Evolutionary conservation across 176 grass and related monocot species (phyloP), one percentile per base, ranked within the genome.

Genomic region (Rhynchospora pubera): DNA sequence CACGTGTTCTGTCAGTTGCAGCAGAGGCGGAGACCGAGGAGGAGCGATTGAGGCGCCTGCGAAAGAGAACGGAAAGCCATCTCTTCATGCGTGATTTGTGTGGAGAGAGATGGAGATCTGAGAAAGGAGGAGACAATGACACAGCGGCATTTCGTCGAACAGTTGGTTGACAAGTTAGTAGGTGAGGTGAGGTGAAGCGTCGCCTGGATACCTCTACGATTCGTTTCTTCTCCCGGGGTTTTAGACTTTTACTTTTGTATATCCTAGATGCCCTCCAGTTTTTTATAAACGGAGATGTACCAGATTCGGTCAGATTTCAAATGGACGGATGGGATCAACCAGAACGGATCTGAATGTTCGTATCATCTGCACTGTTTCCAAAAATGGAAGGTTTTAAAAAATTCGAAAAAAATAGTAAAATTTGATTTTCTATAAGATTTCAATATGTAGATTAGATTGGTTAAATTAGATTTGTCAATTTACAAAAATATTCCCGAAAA

Each of bases 31-130:
- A 7, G 26, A 28, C 7, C 21, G 61, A 7, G 26, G 56, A 10
- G 12, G 61, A 82, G 13, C 68, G 68, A 5, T 6, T 48, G 57
- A 30, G 13, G 4, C 22, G 34, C 50, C 34, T 34, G 30, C 30
- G 67, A 79, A 22, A 59, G 24, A 85, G 84, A 62, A 32, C 45
- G 16, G 84, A 32, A 5, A 85, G 51, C 74, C 42, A 67, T 23
- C 84, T 34, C 84, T 79, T 79, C 84, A 85, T 85, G 32, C 24
- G 60, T 46, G 73, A 14, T 62, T 46, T 15, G 6, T 62, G 2
- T 26, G 60, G 22, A 66, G 79, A n/a, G 19, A 13, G 9, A 81
- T 47, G n/a, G 39, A 47, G 61, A 81, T 81, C 44, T 65, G 78
- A 62, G 58, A 48, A 45, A 46, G 46, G 77, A 60, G 56, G n/a